phyloP scores from a whole-genome alignment of 176 grass and related monocot species.

The Rhynchospora breviuscula region DNA sequence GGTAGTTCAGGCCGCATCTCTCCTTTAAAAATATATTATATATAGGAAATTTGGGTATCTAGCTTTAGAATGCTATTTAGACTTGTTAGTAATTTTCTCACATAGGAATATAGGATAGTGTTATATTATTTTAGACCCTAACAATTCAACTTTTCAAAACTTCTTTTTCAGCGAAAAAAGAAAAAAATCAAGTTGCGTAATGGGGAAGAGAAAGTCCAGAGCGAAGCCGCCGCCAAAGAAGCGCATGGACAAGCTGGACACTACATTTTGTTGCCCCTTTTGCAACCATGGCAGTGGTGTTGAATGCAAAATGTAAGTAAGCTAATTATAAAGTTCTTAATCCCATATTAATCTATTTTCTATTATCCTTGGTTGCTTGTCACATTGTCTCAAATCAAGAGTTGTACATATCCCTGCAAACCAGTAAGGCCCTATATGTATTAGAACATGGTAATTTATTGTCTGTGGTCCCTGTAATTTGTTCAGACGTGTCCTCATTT shows the following conservation, averaged over 20 bases:
- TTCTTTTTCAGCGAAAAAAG: not conserved
- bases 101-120: not conserved
- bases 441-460: not conserved
- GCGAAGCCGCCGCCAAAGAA: conserved; percentile 75
- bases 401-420: not conserved
- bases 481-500: not conserved
- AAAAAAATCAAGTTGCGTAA: conserved; percentile 30
- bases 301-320: conserved; percentile 73
- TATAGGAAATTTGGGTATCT: no score
- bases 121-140: not conserved
- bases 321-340: not conserved
- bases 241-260: conserved; percentile 78
- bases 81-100: not conserved
- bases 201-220: conserved; percentile 69
- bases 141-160: not conserved
- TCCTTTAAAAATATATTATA: no score
- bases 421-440: not conserved
- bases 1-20: no score
- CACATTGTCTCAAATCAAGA: not conserved
- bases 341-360: not conserved
- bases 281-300: conserved; percentile 69
- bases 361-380: not conserved
- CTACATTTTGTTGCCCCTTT: conserved; percentile 64
- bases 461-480: not conserved
- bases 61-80: no score